These are phyloP conservation scores for Phaeosphaeria sp. DNA, from an alignment of 2,329 filamentous ascomycete genomes.

Conservation along the genomic window DNA sequence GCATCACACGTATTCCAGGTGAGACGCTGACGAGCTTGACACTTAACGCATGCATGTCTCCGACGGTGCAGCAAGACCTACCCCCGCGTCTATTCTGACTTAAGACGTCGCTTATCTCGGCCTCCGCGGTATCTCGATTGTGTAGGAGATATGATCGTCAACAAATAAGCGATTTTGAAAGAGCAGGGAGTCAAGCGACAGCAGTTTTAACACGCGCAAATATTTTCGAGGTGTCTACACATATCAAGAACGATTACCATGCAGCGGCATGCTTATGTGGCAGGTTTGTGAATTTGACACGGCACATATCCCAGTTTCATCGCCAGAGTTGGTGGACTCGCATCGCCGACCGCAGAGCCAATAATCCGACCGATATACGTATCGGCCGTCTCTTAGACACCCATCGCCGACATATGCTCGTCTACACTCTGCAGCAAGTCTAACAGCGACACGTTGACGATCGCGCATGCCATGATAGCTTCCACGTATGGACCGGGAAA, in stretches of 20 bases:
- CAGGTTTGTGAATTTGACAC: background rate
- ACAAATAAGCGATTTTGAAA: background rate
- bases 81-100: background rate
- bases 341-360: background rate
- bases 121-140: background rate
- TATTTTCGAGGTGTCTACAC: background rate
- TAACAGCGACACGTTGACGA: background rate
- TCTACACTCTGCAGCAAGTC: background rate
- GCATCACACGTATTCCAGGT: background rate
- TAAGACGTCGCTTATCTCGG: background rate
- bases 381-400: background rate
- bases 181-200: conserved; percentile 6
- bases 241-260: background rate
- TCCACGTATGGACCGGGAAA: background rate
- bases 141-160: background rate
- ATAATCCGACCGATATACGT: background rate
- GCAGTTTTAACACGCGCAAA: conserved; percentile 1
- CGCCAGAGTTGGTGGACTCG: background rate
- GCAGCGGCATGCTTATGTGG: background rate
- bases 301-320: background rate
- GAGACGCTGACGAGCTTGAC: background rate
- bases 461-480: background rate
- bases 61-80: background rate
- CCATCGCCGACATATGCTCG: background rate
- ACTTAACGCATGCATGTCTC: background rate